Evolutionary conservation across 2,329 filamentous ascomycete genomes (phyloP).

Genomic region (Incumbomyces lentus): DNA sequence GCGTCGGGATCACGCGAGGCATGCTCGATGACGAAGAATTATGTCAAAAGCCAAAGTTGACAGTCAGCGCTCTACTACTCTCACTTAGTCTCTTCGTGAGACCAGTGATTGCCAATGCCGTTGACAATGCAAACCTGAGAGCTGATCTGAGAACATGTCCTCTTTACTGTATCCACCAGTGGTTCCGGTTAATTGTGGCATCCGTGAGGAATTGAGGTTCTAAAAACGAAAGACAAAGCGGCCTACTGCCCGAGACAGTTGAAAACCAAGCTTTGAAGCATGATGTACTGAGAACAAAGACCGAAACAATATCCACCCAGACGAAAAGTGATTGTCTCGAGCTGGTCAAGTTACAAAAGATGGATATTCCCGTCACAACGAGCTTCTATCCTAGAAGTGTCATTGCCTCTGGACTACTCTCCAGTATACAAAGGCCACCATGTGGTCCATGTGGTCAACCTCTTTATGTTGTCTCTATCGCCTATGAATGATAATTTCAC

Average conservation of each 20-base stretch:
- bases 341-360: neutral
- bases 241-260: too few species aligned
- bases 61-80: conserved; percentile 5
- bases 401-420: neutral
- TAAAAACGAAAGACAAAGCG: too few species aligned
- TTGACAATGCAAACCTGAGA: conserved; percentile 9
- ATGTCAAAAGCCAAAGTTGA: conserved; percentile 10
- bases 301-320: neutral
- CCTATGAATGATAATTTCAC: neutral
- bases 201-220: too few species aligned
- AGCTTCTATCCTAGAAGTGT: neutral
- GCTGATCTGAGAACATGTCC: conserved; percentile 9
- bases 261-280: neutral
- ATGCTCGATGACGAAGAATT: conserved; percentile 6
- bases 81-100: neutral
- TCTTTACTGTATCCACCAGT: neutral
- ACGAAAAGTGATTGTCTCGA: neutral
- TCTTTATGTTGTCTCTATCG: neutral
- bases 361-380: conserved; percentile 1
- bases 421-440: too few species aligned
- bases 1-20: too few species aligned
- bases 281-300: neutral
- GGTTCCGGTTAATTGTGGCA: too few species aligned
- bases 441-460: too few species aligned
- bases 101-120: neutral